These are phyloP conservation scores for Mollisiaceae sp. DNA, from an alignment of 2,329 filamentous ascomycete species.

Conservation along the genomic window DNA sequence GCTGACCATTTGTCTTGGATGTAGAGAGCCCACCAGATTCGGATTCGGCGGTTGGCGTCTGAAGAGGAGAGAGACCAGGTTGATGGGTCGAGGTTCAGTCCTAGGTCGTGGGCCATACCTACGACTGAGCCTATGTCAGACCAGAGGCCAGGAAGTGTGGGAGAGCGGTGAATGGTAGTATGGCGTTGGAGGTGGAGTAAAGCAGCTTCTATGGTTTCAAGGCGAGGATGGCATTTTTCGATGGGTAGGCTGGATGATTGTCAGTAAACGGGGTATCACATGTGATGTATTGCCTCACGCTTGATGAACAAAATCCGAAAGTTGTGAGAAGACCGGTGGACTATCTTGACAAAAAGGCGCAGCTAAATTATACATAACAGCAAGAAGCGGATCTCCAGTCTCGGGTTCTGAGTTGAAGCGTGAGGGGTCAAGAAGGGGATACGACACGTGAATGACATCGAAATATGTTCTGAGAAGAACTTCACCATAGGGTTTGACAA, in stretches of 20 bases:
- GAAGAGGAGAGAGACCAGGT: slow-evolving; percentile 38
- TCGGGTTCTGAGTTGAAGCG: slow-evolving; percentile 27
- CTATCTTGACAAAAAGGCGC: slow-evolving; percentile 33
- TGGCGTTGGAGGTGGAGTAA: slow-evolving; percentile 33
- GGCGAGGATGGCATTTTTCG: slow-evolving; percentile 32
- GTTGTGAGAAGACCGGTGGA: slow-evolving; percentile 22
- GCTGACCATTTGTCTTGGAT: slow-evolving; percentile 69
- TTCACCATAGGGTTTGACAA: slow-evolving; percentile 30
- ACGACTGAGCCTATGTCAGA: slow-evolving; percentile 30
- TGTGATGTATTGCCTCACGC: slow-evolving; percentile 26
- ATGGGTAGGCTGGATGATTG: slow-evolving; percentile 32
- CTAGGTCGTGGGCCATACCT: slow-evolving; percentile 39
- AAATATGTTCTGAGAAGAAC: slow-evolving; percentile 35
- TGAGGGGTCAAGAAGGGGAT: slow-evolving; percentile 36
- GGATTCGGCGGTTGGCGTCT: slow-evolving; percentile 49
- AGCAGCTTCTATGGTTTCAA: slow-evolving; percentile 37
- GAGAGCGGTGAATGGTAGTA: slow-evolving; percentile 22
- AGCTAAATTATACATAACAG: slow-evolving; percentile 37
- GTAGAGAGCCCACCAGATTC: slow-evolving; percentile 67
- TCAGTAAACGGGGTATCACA: background rate
- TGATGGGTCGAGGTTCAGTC: slow-evolving; percentile 39
- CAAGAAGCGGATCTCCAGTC: slow-evolving; percentile 32
- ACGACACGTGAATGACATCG: slow-evolving; percentile 35
- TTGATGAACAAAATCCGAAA: slow-evolving; percentile 32
- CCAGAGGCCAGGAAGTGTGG: slow-evolving; percentile 27